Evolutionary conservation across 129 eudicot genomes (phyloP).

Genomic region (Helichrysum umbraculigerum): DNA sequence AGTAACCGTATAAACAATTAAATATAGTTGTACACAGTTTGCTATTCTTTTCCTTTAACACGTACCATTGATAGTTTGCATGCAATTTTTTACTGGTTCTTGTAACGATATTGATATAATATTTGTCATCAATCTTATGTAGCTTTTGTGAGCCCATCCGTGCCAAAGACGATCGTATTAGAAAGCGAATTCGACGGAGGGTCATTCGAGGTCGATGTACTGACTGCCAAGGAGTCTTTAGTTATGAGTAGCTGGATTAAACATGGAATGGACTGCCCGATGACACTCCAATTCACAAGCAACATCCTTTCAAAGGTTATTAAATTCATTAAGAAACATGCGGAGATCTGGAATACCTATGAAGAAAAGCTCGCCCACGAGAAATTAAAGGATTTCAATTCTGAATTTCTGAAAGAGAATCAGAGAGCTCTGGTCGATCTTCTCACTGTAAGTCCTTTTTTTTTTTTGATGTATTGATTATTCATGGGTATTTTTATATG

Average conservation of each 20-base stretch:
- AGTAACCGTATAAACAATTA: no score
- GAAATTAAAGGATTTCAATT: neutral
- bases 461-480: neutral
- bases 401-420: neutral
- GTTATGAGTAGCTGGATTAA: neutral
- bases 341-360: neutral
- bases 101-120: neutral
- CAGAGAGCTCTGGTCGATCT: neutral
- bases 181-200: no score
- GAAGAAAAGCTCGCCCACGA: neutral
- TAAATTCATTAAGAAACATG: neutral
- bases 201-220: neutral
- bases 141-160: neutral
- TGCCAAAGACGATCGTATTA: no score
- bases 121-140: neutral
- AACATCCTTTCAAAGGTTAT: neutral
- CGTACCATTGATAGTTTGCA: no score
- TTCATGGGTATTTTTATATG: neutral
- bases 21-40: no score
- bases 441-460: neutral
- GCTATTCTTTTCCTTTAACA: no score
- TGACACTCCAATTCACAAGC: neutral
- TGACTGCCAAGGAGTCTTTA: neutral
- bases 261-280: neutral
- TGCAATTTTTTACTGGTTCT: neutral